Conservation (phyloP, 352 stramenopile species). For the Phytophthora litchii region DNA sequence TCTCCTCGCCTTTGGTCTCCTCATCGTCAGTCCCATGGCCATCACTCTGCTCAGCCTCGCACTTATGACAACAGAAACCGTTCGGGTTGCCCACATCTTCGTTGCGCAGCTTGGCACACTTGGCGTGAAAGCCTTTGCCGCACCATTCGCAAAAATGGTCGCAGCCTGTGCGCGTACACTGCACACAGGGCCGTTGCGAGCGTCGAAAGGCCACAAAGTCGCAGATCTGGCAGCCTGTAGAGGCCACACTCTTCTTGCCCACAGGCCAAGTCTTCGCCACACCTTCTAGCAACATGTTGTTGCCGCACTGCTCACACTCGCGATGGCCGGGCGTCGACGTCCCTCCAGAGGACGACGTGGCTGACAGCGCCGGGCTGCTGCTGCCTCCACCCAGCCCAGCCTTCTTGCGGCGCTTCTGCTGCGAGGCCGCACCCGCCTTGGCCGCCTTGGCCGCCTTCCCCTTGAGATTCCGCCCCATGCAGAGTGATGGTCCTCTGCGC, state of each 20-base stretch:
- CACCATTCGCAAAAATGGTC: slow-evolving; percentile 89
- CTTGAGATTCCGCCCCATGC: slow-evolving; percentile 43
- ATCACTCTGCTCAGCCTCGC: slow-evolving; percentile 69
- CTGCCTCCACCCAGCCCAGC: slow-evolving; percentile 10
- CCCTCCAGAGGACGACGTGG: slow-evolving; percentile 37
- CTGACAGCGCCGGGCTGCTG: slow-evolving; percentile 33
- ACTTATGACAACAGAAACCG: slow-evolving; percentile 80
- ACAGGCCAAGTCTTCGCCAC: slow-evolving; percentile 50
- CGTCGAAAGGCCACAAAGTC: slow-evolving; percentile 80
- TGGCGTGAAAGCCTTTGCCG: slow-evolving; percentile 77
- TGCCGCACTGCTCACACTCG: slow-evolving; percentile 64
- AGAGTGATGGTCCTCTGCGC: slow-evolving; percentile 38
- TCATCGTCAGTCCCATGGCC: slow-evolving; percentile 58
- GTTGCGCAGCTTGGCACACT: slow-evolving; percentile 57
- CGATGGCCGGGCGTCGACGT: slow-evolving; percentile 42
- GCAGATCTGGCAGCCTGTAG: slow-evolving; percentile 79
- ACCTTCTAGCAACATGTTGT: slow-evolving; percentile 44
- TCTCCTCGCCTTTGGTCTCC: slow-evolving; percentile 36
- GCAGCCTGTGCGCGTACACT: slow-evolving; percentile 63
- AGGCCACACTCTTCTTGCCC: slow-evolving; percentile 52
- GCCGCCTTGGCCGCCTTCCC: slow-evolving; percentile 28
- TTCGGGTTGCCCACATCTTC: slow-evolving; percentile 61
- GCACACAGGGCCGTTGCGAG: slow-evolving; percentile 66
- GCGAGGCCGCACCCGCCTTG: slow-evolving; percentile 21
- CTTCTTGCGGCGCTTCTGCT: slow-evolving; percentile 47